Evolutionary conservation across 2,329 filamentous ascomycete genomes (phyloP).

Genomic region (Cladophialophora yegresii): DNA sequence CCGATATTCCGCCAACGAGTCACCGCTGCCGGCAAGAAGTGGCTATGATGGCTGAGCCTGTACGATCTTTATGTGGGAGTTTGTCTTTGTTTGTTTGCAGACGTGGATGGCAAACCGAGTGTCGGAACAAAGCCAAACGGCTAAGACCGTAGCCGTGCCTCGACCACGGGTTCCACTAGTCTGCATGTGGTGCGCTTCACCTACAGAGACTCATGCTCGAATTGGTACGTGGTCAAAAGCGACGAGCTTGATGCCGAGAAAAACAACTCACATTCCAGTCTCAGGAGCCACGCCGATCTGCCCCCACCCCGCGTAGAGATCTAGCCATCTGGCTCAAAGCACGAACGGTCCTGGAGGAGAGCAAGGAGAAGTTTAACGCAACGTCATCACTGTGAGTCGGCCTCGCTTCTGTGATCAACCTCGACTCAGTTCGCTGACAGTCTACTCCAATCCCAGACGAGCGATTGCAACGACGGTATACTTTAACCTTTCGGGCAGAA

Average conservation of each 20-base stretch:
- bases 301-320: not conserved
- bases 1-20: conserved; percentile 82
- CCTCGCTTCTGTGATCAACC: not conserved
- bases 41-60: conserved; percentile 65
- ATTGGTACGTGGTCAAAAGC: not conserved
- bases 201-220: not conserved
- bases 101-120: not conserved
- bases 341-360: not conserved
- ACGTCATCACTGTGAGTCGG: not conserved
- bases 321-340: not conserved
- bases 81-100: conserved; percentile 22
- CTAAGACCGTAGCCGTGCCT: not conserved
- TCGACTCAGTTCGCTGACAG: not conserved
- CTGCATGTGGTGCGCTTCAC: not conserved
- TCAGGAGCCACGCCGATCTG: not conserved
- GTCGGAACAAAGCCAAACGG: conserved; percentile 5
- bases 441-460: not conserved
- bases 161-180: not conserved
- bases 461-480: not conserved
- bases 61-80: not conserved
- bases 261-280: not conserved
- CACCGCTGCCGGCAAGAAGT: conserved; percentile 86
- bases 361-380: not conserved
- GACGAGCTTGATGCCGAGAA: not conserved
- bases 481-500: not conserved